Percentiles rank a stretch among this genome's conserved stretches.
These are phyloP conservation scores for Coniferiporia sulphurascens DNA, from an alignment of 1,284 basidiomycete genomes.

Conservation along the genomic window DNA sequence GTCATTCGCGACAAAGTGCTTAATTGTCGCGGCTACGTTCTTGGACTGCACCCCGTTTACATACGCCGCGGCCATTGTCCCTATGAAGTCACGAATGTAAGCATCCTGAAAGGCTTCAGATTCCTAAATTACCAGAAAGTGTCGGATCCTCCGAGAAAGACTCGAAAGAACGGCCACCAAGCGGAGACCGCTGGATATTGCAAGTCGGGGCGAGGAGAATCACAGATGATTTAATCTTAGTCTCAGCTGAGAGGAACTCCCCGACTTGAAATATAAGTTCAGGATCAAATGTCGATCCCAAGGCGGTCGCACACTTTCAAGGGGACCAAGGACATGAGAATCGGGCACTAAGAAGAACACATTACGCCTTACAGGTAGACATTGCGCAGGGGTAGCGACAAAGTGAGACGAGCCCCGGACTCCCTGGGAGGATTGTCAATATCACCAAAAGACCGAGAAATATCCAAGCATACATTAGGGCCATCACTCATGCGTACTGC, in stretches of 20 bases:
- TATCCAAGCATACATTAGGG: conserved; percentile 43
- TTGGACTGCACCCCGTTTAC: conserved; percentile 61
- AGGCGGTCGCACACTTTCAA: conserved; percentile 57
- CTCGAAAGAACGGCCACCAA: conserved; percentile 63
- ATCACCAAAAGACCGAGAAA: background rate
- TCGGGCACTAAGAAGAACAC: background rate
- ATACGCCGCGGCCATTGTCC: conserved; percentile 57
- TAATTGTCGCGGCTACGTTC: conserved; percentile 56
- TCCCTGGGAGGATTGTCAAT: conserved; percentile 36
- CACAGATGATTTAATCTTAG: conserved; percentile 59
- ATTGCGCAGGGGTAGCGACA: conserved; percentile 55
- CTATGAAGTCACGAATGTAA: conserved; percentile 27
- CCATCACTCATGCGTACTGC: conserved; percentile 63
- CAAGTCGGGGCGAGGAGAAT: conserved; percentile 63
- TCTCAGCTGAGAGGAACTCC: conserved; percentile 52
- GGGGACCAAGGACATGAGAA: background rate
- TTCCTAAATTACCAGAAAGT: conserved; percentile 43
- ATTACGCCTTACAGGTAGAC: conserved; percentile 44
- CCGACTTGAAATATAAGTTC: conserved; percentile 52
- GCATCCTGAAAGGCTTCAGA: background rate
- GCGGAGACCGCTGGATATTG: conserved; percentile 62
- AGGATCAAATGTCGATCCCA: conserved; percentile 61
- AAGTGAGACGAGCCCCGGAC: conserved; percentile 66
- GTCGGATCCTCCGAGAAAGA: conserved; percentile 66
- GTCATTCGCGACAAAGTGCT: conserved; percentile 55